Evolutionary conservation across 2,329 filamentous ascomycete species (phyloP).

Genomic region (Phaeosphaeriaceae sp.): DNA sequence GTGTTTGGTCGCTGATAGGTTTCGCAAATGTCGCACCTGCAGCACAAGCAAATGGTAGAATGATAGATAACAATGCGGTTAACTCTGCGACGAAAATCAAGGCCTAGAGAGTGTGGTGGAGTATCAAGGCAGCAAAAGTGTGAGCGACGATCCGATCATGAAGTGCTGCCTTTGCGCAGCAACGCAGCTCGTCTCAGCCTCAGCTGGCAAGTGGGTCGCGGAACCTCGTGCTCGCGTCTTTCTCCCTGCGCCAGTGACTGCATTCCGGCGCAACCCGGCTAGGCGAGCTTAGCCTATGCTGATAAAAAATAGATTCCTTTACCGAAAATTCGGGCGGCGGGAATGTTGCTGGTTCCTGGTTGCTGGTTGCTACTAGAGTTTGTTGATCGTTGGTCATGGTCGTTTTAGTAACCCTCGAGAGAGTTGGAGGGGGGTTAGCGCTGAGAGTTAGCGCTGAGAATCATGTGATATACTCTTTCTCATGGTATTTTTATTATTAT

Average conservation of each 20-base stretch:
- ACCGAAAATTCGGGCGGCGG: neutral
- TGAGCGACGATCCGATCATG: constrained; percentile 4
- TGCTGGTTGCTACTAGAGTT: too few relatives aligned
- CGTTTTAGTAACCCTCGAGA: neutral
- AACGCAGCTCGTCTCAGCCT: constrained; percentile 21
- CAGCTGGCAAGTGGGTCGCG: constrained; percentile 16
- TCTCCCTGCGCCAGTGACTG: constrained; percentile 4
- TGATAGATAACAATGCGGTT: too few relatives aligned
- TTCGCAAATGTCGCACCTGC: neutral
- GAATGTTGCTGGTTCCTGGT: neutral
- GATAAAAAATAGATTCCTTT: too few relatives aligned
- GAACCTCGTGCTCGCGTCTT: constrained; percentile 11
- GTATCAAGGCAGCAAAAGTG: constrained; percentile 6
- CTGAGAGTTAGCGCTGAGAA: too few relatives aligned
- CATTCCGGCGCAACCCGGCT: neutral
- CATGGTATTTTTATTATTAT: too few relatives aligned
- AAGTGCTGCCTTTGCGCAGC: constrained; percentile 4
- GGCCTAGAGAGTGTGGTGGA: neutral
- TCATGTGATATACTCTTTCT: too few relatives aligned
- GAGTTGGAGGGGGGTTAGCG: too few relatives aligned
- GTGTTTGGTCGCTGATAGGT: neutral
- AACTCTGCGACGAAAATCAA: neutral
- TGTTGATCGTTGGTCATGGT: too few relatives aligned
- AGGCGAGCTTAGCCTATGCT: too few relatives aligned
- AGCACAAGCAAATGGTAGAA: neutral